These are phyloP conservation scores for Rubroshorea leprosula DNA, from an alignment of 345 rosid genomes.

Conservation along the genomic window DNA sequence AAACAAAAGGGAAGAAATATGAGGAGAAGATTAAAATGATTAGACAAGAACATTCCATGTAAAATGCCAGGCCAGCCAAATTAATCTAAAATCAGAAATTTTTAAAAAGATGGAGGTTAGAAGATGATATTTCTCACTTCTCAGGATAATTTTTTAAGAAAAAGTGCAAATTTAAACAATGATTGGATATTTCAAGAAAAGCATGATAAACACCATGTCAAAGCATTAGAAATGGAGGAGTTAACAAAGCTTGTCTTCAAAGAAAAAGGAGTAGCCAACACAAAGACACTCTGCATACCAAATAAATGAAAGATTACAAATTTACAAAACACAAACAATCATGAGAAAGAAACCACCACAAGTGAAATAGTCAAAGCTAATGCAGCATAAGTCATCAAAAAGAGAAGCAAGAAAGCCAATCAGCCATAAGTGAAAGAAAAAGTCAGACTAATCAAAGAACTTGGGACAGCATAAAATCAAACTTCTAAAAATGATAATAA, in stretches of 20 bases:
- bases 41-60: not conserved
- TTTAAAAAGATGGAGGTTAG: not conserved
- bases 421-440: not conserved
- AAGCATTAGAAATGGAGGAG: too few relatives aligned
- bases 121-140: not conserved
- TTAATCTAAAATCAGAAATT: not conserved
- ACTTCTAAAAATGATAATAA: not conserved
- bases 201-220: not conserved
- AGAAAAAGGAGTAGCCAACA: too few relatives aligned
- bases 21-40: not conserved
- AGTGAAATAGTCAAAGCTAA: not conserved
- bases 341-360: not conserved
- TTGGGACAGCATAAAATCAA: not conserved
- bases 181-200: not conserved
- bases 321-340: too few relatives aligned
- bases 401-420: not conserved
- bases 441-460: not conserved
- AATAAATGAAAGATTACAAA: too few relatives aligned
- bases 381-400: not conserved
- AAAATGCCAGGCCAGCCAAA: constrained; percentile 10
- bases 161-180: not conserved
- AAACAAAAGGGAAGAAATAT: not conserved
- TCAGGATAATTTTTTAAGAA: not conserved
- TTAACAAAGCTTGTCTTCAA: too few relatives aligned
- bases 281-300: too few relatives aligned